These are phyloP conservation scores for Kodamaea lidongshanica DNA, from an alignment of 805 yeast species.

Conservation along the genomic window DNA sequence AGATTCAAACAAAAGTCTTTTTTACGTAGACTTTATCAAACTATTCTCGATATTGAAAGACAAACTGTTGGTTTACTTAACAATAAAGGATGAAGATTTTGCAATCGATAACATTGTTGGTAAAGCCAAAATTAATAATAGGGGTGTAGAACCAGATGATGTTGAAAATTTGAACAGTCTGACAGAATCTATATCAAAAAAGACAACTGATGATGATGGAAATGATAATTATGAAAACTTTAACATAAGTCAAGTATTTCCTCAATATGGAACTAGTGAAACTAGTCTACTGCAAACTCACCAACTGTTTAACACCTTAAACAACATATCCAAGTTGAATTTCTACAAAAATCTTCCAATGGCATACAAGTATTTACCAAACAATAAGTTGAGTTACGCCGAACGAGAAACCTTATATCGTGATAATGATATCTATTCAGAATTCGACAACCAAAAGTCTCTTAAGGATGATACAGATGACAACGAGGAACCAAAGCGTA, in stretches of 20 bases:
- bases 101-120: constrained; percentile 2
- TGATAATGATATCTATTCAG: constrained; percentile 24
- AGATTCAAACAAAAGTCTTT: constrained; percentile 17
- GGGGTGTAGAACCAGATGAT: constrained; percentile 3
- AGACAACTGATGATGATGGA: constrained; percentile 4
- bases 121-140: constrained; percentile 5
- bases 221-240: constrained; percentile 22
- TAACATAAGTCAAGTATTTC: constrained; percentile 35
- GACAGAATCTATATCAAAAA: too few relatives aligned
- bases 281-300: constrained; percentile 26
- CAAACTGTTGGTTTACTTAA: constrained; percentile 16
- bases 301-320: constrained; percentile 31
- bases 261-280: constrained; percentile 31
- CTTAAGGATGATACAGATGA: constrained; percentile 25
- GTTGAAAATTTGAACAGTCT: constrained; percentile 6
- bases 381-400: constrained; percentile 23
- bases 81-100: constrained; percentile 2
- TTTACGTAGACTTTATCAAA: constrained; percentile 21
- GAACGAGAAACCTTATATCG: constrained; percentile 32
- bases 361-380: constrained; percentile 18
- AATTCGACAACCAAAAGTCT: constrained; percentile 26
- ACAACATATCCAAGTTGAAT: constrained; percentile 28
- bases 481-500: constrained; percentile 16
- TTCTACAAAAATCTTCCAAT: constrained; percentile 27
- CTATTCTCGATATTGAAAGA: constrained; percentile 19